Evolutionary conservation across 805 yeast species (phyloP).

Genomic region (Pichia kluyveri): DNA sequence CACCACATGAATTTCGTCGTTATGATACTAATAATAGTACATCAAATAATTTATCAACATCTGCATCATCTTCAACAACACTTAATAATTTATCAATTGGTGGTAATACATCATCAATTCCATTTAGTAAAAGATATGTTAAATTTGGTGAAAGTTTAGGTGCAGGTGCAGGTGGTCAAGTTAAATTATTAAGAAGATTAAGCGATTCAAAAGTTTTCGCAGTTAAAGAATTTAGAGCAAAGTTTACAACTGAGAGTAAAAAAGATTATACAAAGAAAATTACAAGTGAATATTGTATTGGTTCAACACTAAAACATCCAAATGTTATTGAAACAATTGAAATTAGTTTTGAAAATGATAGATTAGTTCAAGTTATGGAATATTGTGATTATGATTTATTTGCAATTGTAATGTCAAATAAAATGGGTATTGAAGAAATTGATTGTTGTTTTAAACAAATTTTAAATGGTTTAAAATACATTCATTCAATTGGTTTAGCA

Average conservation of each 20-base stretch:
- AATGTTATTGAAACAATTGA: conserved; percentile 88
- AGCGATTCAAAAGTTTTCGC: conserved; percentile 73
- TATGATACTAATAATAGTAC: background rate
- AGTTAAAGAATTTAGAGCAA: conserved; percentile 82
- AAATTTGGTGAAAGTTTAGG: conserved; percentile 83
- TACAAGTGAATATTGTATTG: conserved; percentile 91
- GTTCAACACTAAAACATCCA: conserved; percentile 81
- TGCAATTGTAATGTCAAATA: conserved; percentile 90
- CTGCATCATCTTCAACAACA: conserved; percentile 8
- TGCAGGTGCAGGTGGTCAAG: conserved; percentile 94
- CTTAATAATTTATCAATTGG: conserved; percentile 21
- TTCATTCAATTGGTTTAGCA: conserved; percentile 79
- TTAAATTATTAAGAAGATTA: conserved; percentile 59
- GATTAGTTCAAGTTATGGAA: conserved; percentile 88
- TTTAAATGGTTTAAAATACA: conserved; percentile 67
- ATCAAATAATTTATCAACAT: conserved; percentile 7
- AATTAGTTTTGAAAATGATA: conserved; percentile 79
- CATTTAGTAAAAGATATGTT: conserved; percentile 68
- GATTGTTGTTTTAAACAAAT: conserved; percentile 88
- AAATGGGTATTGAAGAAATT: conserved; percentile 71
- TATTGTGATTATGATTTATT: conserved; percentile 88
- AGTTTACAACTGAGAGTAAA: conserved; percentile 62
- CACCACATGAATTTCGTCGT: conserved; percentile 9
- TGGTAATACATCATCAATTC: conserved; percentile 37
- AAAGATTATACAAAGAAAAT: conserved; percentile 88